These are phyloP conservation scores for Hyphopichia wangnamkhiaoensis DNA, from an alignment of 1,139 yeast species.

Conservation along the genomic window DNA sequence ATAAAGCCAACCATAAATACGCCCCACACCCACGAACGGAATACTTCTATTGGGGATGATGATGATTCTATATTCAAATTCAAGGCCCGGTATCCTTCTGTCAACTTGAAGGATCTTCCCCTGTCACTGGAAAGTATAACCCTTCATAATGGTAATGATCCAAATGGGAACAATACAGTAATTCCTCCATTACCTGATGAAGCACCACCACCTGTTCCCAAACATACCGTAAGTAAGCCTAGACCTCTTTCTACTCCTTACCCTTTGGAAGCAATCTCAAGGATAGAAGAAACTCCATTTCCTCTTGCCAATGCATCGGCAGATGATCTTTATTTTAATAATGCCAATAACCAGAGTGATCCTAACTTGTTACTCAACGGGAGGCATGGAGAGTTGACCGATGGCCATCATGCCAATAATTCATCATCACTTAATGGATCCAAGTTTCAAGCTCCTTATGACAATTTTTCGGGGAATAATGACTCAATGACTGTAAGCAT, in stretches of 20 bases:
- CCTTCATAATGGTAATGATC: no score
- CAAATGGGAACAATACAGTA: no score
- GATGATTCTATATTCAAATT: constrained; percentile 3
- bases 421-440: no score
- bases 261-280: constrained; percentile 10
- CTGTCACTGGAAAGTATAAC: no score
- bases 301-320: constrained; percentile 9
- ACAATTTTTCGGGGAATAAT: no score
- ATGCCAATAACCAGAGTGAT: background rate
- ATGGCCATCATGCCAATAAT: background rate
- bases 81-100: constrained; percentile 5
- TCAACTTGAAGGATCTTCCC: background rate
- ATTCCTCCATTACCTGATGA: constrained; percentile 17
- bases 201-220: constrained; percentile 16
- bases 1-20: background rate
- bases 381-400: no score
- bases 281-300: constrained; percentile 22
- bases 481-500: background rate
- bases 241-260: constrained; percentile 11
- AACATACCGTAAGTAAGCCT: constrained; percentile 8
- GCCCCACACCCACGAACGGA: background rate
- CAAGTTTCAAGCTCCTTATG: no score
- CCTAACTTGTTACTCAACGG: background rate
- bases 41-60: constrained; percentile 1
- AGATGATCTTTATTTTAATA: background rate